Base-by-base conservation (phyloP, 805 yeast species). In the Starmerella davenportii region DNA sequence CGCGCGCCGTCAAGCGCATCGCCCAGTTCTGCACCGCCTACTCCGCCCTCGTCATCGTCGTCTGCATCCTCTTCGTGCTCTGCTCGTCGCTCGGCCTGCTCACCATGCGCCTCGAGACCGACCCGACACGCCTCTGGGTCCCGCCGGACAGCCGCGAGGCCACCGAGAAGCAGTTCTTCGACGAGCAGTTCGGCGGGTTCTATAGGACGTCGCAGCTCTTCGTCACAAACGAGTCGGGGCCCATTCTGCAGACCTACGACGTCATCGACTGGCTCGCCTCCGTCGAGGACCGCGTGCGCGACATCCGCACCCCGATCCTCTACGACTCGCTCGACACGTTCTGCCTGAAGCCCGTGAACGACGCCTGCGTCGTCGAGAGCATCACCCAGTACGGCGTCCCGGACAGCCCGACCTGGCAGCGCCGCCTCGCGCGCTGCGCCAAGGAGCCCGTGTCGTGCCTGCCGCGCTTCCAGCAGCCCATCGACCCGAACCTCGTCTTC, bases 61-160 rank as follows among this genome's bases (percentile, higher is more conserved):
- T 60, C 2, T 53, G 74, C 1, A 43, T 64, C 2, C 19, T 65
- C 1, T 37, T 73, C 0, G 59, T 72, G 2, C 43, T 64, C 1
- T 38, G 69, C 1, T 48, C 77, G 14, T 65, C 79, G 2, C 53
- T 67, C 0, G 81, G 79, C 5, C 58, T 72, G 34, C 48, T 56
- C 4, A 56, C 61, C 38, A 63, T 75, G 50, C 57, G 71, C 34
- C 62, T 85, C 21, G 95, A 85, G 53, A 72, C 72, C 2, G 65
- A 79, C 47, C 96, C 98, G 0, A 70, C 79, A 3, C 72, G 76
- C 44, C 61, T 87, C 23, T 87, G 98, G 98, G 96, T 90, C 0
- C 76, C 90, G 47, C 74, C 85, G 2, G 52, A 61, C 17, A 78
- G 90, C 8, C 72, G 70, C 3, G 82, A 84, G 11, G 75, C 65